A percentile compares a stretch with the other conserved stretches of the same genome.
Conservation (phyloP, 257 asterid genomes). For the Scutellaria barbata region DNA sequence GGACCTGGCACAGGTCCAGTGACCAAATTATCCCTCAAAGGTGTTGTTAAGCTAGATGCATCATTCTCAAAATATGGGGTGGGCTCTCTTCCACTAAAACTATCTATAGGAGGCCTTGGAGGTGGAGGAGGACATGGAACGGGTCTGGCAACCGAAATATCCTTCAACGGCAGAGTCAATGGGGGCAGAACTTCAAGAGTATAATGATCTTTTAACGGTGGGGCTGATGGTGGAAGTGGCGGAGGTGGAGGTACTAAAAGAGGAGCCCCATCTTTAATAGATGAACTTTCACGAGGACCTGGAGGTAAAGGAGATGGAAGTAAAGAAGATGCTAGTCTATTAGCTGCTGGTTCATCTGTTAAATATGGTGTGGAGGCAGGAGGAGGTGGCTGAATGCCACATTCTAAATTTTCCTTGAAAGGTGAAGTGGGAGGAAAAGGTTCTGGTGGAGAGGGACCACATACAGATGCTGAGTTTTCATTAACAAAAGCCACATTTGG, state of each 20-base stretch:
- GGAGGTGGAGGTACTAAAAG: slow-evolving; percentile 18
- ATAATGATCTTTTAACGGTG: slow-evolving; percentile 41
- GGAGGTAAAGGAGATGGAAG: slow-evolving; percentile 33
- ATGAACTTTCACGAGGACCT: slow-evolving; percentile 21
- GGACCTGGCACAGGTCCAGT: slow-evolving; percentile 37
- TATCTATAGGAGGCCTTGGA: slow-evolving; percentile 30
- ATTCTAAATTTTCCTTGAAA: slow-evolving; percentile 37
- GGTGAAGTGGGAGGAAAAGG: slow-evolving; percentile 39
- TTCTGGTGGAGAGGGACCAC: slow-evolving; percentile 33
- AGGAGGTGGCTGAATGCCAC: slow-evolving; percentile 29
- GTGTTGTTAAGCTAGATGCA: slow-evolving; percentile 32
- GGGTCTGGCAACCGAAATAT: slow-evolving; percentile 33
- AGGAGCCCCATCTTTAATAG: slow-evolving; percentile 17
- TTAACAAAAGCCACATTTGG: slow-evolving; percentile 9
- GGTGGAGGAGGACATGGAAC: slow-evolving; percentile 38
- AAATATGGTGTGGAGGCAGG: slow-evolving; percentile 33
- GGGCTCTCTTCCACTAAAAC: slow-evolving; percentile 32
- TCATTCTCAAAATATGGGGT: slow-evolving; percentile 26
- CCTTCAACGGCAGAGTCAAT: slow-evolving; percentile 36
- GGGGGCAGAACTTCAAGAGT: slow-evolving; percentile 36
- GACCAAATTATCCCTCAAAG: slow-evolving; percentile 39
- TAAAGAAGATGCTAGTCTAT: slow-evolving; percentile 30
- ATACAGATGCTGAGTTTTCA: slow-evolving; percentile 31
- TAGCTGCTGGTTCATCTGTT: slow-evolving; percentile 24
- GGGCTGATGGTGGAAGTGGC: slow-evolving; percentile 23